These are phyloP conservation scores for Brassica nigra DNA, from an alignment of 345 rosid species.

Conservation along the genomic window DNA sequence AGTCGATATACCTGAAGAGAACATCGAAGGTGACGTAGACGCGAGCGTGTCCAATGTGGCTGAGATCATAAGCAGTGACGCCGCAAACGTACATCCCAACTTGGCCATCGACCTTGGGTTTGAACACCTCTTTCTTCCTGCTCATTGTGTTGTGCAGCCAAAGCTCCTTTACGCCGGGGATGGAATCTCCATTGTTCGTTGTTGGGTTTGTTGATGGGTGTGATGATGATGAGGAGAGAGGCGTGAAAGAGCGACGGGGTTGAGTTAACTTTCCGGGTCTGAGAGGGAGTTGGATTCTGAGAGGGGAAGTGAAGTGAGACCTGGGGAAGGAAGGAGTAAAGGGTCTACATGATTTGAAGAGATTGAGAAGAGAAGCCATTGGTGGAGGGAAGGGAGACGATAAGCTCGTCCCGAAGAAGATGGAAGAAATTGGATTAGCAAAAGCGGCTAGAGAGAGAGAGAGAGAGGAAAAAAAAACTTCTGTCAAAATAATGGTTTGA, in stretches of 20 bases:
- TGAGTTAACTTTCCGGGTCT: conserved; percentile 37
- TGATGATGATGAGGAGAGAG: conserved; percentile 39
- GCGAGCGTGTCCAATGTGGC: conserved; percentile 94
- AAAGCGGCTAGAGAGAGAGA: conserved; percentile 28
- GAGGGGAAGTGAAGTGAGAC: conserved; percentile 31
- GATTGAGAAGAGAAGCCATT: conserved; percentile 59
- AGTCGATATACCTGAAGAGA: conserved; percentile 64
- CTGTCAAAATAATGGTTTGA: not conserved
- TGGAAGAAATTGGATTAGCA: conserved; percentile 20
- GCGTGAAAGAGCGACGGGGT: conserved; percentile 45
- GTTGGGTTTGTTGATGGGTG: conserved; percentile 22
- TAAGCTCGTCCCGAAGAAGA: conserved; percentile 9
- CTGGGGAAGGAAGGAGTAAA: conserved; percentile 38
- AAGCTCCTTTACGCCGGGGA: conserved; percentile 41
- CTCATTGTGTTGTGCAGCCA: conserved; percentile 90
- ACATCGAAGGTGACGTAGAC: conserved; percentile 93
- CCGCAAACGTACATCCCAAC: conserved; percentile 98
- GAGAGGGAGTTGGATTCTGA: conserved; percentile 30
- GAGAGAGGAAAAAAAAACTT: not conserved
- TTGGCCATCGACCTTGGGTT: conserved; percentile 73
- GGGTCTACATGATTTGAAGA: conserved; percentile 56
- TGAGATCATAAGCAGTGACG: conserved; percentile 92
- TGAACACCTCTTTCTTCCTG: conserved; percentile 67
- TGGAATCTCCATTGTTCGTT: conserved; percentile 21
- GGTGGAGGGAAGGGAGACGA: conserved; percentile 8